Conservation (phyloP, 1,284 basidiomycete genomes). For the Naganishia albida region DNA sequence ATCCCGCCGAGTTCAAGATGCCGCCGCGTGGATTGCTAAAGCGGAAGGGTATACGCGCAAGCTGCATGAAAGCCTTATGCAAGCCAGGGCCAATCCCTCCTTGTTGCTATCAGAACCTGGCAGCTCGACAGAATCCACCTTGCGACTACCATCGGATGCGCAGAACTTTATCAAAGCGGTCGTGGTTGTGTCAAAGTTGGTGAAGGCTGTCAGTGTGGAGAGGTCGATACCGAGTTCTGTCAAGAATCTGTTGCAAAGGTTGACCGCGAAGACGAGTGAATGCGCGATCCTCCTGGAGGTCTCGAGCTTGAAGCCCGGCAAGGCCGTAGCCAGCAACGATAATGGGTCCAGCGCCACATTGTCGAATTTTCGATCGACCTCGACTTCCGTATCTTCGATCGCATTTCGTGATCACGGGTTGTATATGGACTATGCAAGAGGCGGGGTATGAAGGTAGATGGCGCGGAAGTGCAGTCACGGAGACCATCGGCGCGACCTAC, state of each 20-base stretch:
- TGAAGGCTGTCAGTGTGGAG: conserved; percentile 51
- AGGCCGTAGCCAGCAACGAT: background rate
- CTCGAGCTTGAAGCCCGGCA: conserved; percentile 45
- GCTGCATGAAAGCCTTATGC: conserved; percentile 46
- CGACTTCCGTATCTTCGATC: background rate
- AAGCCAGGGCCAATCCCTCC: conserved; percentile 40
- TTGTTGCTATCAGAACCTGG: background rate
- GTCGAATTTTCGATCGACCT: background rate
- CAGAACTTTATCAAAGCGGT: conserved; percentile 54
- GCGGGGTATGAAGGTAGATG: too few relatives aligned
- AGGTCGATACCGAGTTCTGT: conserved; percentile 46
- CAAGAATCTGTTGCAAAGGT: conserved; percentile 47
- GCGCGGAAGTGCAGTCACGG: too few relatives aligned
- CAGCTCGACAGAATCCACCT: conserved; percentile 35
- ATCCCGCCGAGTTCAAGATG: conserved; percentile 41
- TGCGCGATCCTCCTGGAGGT: conserved; percentile 55
- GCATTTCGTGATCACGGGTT: too few relatives aligned
- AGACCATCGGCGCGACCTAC: too few relatives aligned
- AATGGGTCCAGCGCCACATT: background rate
- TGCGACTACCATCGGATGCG: conserved; percentile 43
- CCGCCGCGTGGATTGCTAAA: conserved; percentile 45
- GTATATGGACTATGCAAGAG: too few relatives aligned
- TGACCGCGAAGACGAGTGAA: conserved; percentile 56
- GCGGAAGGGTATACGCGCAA: conserved; percentile 48
- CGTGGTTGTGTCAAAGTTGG: conserved; percentile 54